Evolutionary conservation across 345 rosid genomes (phyloP).

Genomic region (Abelmoschus esculentus): DNA sequence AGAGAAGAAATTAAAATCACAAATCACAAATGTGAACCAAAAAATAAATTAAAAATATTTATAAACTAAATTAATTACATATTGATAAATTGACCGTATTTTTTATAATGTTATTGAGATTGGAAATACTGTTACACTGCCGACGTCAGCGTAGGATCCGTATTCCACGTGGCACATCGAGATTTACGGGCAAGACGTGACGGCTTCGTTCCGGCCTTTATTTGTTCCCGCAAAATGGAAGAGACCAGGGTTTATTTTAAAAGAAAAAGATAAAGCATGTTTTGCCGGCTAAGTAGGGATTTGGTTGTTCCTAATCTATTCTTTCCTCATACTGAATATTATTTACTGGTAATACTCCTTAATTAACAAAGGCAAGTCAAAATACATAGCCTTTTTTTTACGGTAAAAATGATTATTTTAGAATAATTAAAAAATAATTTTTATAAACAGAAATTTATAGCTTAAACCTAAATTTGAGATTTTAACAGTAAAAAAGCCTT

Average conservation of each 20-base stretch:
- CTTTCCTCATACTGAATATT: not conserved
- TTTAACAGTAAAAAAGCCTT: too few relatives aligned
- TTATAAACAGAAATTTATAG: too few relatives aligned
- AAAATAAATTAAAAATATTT: not conserved
- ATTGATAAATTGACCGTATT: not conserved
- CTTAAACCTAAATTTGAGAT: too few relatives aligned
- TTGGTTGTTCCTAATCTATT: not conserved
- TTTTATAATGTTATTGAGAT: not conserved
- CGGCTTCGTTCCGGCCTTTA: conserved; percentile 11
- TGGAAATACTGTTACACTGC: not conserved
- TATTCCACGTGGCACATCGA: conserved; percentile 40
- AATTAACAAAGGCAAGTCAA: not conserved
- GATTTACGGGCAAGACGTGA: conserved; percentile 27
- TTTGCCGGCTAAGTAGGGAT: not conserved
- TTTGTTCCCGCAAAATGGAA: not conserved
- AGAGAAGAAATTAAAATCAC: not conserved
- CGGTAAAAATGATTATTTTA: not conserved
- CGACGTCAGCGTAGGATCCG: conserved; percentile 39
- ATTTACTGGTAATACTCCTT: not conserved
- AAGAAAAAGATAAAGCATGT: not conserved
- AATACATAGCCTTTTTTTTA: not conserved
- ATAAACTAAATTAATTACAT: not conserved
- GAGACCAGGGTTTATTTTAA: too few relatives aligned
- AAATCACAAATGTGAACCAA: not conserved
- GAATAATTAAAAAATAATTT: too few relatives aligned